Base-by-base conservation (phyloP, 2,329 filamentous ascomycete species). In the Beauveria sp. region DNA sequence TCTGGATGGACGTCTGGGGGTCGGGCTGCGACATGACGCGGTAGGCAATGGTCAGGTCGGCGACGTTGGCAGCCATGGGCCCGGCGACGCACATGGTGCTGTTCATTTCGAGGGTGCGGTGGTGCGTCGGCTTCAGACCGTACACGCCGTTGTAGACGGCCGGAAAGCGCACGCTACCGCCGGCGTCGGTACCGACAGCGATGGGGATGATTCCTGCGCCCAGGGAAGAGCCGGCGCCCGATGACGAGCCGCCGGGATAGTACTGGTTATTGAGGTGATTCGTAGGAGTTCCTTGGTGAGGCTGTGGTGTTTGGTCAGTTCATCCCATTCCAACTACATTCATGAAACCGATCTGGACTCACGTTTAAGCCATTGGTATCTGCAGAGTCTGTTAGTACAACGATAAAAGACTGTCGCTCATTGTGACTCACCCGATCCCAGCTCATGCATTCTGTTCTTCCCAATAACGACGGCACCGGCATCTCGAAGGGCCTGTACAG, bases 321-420 rank as follows among this genome's bases (percentile, higher is more conserved):
- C 4, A 16, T 20, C n/a, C n/a, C n/a, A 24, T 24, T 38, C 8
- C 3, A 24, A 24, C 22, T 16, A 18, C 43, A 14, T 16, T 12
- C 40, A 45, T 20, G 18, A 20, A 38, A 18, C n/a, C 26, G 7
- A 22, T 4, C 22, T 16, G 4, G 8, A 66, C 76, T 67, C 65
- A 80, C 78, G 69, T 96, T 96, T 72, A 91, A 91, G 65, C 92
- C 92, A n/a, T 83, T 92, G 0, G 89, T 91, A 69, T 95, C 89
- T 79, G 49, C 6, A 40, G 76, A 20, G 5, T 28, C n/a, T 20
- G 22, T 60, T 14, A 60, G 54, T 52, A 31, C 2, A 16, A 20
- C 2, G 26, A 53, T 18, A 18, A 26, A 12, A 62, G 18, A 34
- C 71, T 72, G 69, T 12, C 67, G 8, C 12, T 28, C 16, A 20